Evolutionary conservation across 805 yeast species (phyloP).

Genomic region (Nakazawaea ambrosiae): DNA sequence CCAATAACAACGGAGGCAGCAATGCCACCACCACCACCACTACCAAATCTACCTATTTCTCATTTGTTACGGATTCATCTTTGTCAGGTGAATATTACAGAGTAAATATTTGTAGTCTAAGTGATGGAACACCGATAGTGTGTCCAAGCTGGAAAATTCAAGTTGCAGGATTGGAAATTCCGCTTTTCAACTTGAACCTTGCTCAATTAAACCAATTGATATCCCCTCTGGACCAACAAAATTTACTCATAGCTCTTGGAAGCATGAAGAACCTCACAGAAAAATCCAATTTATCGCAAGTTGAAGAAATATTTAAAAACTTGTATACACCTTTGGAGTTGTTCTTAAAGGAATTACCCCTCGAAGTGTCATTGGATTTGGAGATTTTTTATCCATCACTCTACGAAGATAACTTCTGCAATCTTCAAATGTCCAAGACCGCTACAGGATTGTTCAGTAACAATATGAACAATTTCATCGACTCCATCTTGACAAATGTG

Average conservation of each 20-base stretch:
- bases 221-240: slow-evolving; percentile 4
- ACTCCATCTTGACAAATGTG: slow-evolving; percentile 58
- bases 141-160: slow-evolving; percentile 62
- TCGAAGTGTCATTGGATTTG: slow-evolving; percentile 58
- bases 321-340: slow-evolving; percentile 55
- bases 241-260: not conserved
- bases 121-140: slow-evolving; percentile 82
- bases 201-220: slow-evolving; percentile 29
- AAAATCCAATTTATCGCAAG: no score
- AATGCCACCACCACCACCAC: not conserved
- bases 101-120: slow-evolving; percentile 60
- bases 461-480: slow-evolving; percentile 67
- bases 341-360: slow-evolving; percentile 49
- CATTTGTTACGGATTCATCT: slow-evolving; percentile 89
- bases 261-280: slow-evolving; percentile 13
- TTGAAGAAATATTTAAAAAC: slow-evolving; percentile 37
- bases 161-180: slow-evolving; percentile 41
- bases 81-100: slow-evolving; percentile 74
- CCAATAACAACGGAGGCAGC: slow-evolving; percentile 37
- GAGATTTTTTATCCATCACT: slow-evolving; percentile 73
- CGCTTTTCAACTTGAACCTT: slow-evolving; percentile 53
- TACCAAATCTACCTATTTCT: slow-evolving; percentile 29
- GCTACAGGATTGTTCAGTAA: slow-evolving; percentile 17
- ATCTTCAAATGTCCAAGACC: slow-evolving; percentile 16
- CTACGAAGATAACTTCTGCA: slow-evolving; percentile 24